Evolutionary conservation across 1,284 basidiomycete species (phyloP).

Genomic region (Rhodotorula sp.): DNA sequence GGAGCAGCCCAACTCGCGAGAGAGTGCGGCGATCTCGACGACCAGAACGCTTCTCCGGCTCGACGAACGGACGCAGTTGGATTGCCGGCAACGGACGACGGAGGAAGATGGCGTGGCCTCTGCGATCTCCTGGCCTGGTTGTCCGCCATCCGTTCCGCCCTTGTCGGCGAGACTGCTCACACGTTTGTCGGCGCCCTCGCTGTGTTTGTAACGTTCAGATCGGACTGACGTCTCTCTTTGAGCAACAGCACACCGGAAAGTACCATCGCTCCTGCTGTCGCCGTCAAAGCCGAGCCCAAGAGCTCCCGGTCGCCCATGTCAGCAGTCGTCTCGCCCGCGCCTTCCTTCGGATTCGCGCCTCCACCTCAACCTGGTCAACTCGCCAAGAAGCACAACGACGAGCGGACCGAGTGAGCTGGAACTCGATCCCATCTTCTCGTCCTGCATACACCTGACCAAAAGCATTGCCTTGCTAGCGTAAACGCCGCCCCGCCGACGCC

Average conservation of each 20-base stretch:
- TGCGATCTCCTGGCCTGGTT: background rate
- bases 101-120: background rate
- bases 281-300: too few species aligned
- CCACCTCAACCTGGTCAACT: background rate
- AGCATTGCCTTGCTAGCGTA: background rate
- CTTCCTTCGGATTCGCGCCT: background rate
- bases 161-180: background rate
- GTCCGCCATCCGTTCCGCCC: background rate
- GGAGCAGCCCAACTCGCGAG: background rate
- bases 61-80: background rate
- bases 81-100: background rate
- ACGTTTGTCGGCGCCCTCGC: background rate
- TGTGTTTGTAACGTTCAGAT: too few species aligned
- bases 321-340: background rate
- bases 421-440: background rate
- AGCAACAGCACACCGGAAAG: too few species aligned
- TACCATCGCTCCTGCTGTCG: background rate
- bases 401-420: background rate
- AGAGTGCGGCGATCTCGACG: background rate
- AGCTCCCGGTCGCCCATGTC: background rate
- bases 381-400: conserved; percentile 2
- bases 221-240: background rate
- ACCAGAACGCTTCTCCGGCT: background rate
- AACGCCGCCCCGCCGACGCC: background rate
- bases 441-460: background rate